A percentile compares a stretch with the other conserved stretches of the same genome.
These are phyloP conservation scores for Phialemoniopsis sp. DNA, from an alignment of 2,329 filamentous ascomycete genomes.

Conservation along the genomic window DNA sequence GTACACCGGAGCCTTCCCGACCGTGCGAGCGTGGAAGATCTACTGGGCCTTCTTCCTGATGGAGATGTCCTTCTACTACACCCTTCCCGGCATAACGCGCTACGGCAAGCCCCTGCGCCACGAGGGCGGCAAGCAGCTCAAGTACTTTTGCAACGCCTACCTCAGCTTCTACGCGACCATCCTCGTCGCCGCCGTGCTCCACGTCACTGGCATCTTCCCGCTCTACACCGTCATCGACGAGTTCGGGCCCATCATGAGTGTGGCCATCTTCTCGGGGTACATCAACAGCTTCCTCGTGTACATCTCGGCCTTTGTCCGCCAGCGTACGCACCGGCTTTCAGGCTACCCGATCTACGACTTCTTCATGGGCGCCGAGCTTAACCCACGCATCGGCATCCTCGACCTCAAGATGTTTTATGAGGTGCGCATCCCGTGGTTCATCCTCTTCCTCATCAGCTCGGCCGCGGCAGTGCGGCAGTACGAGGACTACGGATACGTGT, in stretches of 20 bases:
- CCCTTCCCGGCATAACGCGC: slow-evolving; percentile 75
- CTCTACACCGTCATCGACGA: slow-evolving; percentile 85
- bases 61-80: slow-evolving; percentile 73
- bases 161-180: slow-evolving; percentile 81
- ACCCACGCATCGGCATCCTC: slow-evolving; percentile 72
- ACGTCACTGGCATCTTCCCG: slow-evolving; percentile 76
- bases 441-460: slow-evolving; percentile 73
- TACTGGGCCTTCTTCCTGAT: slow-evolving; percentile 88
- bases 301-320: slow-evolving; percentile 70
- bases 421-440: slow-evolving; percentile 88
- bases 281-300: slow-evolving; percentile 76
- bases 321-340: slow-evolving; percentile 82
- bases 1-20: slow-evolving; percentile 76
- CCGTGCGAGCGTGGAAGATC: slow-evolving; percentile 73
- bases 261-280: slow-evolving; percentile 83
- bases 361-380: slow-evolving; percentile 78
- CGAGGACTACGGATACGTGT: slow-evolving; percentile 80
- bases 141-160: slow-evolving; percentile 85
- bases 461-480: slow-evolving; percentile 79
- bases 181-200: slow-evolving; percentile 58
- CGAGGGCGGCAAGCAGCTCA: slow-evolving; percentile 72
- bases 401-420: slow-evolving; percentile 98
- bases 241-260: slow-evolving; percentile 82
- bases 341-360: slow-evolving; percentile 73
- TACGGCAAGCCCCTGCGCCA: slow-evolving; percentile 81